Conservation (phyloP, 2,329 filamentous ascomycete species). For the Beauveria scarabaeidicola region DNA sequence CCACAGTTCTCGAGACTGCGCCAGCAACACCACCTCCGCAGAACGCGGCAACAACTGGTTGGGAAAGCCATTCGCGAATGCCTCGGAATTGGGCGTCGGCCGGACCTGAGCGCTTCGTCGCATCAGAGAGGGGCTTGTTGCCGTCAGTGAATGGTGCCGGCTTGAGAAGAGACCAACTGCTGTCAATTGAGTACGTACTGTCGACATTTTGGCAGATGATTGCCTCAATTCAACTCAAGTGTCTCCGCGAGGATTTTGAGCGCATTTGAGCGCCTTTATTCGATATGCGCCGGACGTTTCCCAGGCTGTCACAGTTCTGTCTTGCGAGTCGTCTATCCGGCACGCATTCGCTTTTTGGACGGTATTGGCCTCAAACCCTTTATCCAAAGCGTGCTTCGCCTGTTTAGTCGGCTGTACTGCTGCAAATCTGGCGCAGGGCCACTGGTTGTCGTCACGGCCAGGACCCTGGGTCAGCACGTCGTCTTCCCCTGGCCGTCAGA, state of each 20-base stretch:
- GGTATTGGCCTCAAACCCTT: neutral
- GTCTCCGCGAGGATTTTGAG: neutral
- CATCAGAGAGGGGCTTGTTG: slow-evolving; percentile 11
- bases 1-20: slow-evolving; percentile 93
- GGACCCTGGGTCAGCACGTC: slow-evolving; percentile 1
- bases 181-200: neutral
- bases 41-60: slow-evolving; percentile 85
- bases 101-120: slow-evolving; percentile 19
- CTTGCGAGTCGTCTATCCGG: neutral
- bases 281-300: neutral
- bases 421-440: neutral
- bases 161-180: neutral
- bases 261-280: neutral
- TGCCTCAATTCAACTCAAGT: neutral
- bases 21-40: slow-evolving; percentile 90
- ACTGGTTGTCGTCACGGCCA: slow-evolving; percentile 2
- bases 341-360: neutral
- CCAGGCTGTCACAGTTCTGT: neutral
- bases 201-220: neutral
- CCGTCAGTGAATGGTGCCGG: neutral
- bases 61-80: slow-evolving; percentile 51
- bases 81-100: slow-evolving; percentile 22
- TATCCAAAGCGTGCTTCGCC: neutral
- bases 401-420: neutral
- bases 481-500: slow-evolving; percentile 3